Conservation (phyloP, 768 basidiomycete genomes). For the Russula foetens region DNA sequence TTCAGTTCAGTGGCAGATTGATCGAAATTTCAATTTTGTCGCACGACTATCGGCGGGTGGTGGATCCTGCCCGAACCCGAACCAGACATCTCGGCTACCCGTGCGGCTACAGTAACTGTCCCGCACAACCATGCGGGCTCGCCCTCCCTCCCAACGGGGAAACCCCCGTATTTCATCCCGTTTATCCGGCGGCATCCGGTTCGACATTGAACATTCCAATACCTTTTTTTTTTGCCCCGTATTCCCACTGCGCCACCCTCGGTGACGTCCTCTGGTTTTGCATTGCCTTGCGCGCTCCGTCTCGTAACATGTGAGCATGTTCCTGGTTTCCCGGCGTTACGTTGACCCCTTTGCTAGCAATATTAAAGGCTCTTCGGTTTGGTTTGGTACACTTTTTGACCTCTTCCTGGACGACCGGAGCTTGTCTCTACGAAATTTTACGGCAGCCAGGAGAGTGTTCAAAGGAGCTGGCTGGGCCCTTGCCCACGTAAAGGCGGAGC, state of each 20-base stretch:
- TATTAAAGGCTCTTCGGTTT: not conserved
- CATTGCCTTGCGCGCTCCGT: slow-evolving; percentile 5
- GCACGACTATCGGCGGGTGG: not conserved
- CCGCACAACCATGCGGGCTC: too few relatives aligned
- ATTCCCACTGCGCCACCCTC: not conserved
- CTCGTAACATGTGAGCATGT: slow-evolving; percentile 2
- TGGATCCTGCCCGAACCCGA: too few relatives aligned
- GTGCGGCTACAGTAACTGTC: too few relatives aligned
- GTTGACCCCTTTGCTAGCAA: not conserved
- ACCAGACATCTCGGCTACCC: not conserved
- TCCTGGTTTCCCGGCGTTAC: not conserved
- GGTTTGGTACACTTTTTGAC: not conserved
- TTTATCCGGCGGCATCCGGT: not conserved
- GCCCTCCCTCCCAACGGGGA: too few relatives aligned
- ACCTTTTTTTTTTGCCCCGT: too few relatives aligned
- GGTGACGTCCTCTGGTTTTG: not conserved
- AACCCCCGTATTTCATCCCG: not conserved
- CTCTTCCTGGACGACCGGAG: not conserved
- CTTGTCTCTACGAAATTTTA: not conserved
- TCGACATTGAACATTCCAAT: too few relatives aligned
- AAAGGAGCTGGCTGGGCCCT: not conserved
- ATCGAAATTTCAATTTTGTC: not conserved
- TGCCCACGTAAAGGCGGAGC: not conserved
- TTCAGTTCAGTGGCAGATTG: not conserved
- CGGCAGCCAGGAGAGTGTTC: not conserved